Evolutionary conservation across 1,284 basidiomycete genomes (phyloP), one percentile per base, ranked within the genome.

Genomic region (Violaceomyces palustris): DNA sequence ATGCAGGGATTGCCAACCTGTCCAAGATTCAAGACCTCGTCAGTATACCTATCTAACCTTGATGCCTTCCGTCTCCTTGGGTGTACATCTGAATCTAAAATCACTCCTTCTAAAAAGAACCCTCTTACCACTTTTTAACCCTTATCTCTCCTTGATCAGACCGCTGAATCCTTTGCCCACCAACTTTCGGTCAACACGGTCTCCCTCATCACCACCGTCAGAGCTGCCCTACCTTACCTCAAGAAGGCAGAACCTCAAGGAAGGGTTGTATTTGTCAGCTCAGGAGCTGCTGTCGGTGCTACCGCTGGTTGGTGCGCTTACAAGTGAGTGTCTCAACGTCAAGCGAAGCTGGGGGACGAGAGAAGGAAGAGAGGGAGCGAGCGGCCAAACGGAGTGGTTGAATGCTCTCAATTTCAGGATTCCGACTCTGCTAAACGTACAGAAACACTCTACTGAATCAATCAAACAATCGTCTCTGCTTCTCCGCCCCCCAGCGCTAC

Each of bases 171-270:
- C 0, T 64, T 72, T 27, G 43, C 58, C 1, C 21, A 73, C 81
- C 64, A 86, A 85, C 74, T 79, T 40, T 85, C 90, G 60, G 76
- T 88, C 74, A 91, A 91, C 72, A 84, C 90, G 71, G 87, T 88
- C 74, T 86, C 87, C 1, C 77, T 88, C 30, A 74, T 90, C 36
- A 79, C 81, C 10, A 80, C 85, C 10, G 64, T 90, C 28, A 79
- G 82, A 45, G 77, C 78, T 4, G 75, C 82, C 4, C 75, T 89
- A 3, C 87, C 88, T 5, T 76, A 79, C 45, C 75, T 92, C 52
- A 81, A 83, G 29, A 76, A 79, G 56, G 38, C 68, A 0, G 32
- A 32, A 2, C 48, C 52, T 14, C 12, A 22, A 4, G 88, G 86
- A 0, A 79, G 79, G 37, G 78, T 89, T 25, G 77, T 92, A 14